A percentile compares a stretch with the other conserved stretches of the same genome.
phyloP scores from a whole-genome alignment of 2,329 filamentous ascomycete species.

The Neospermospora avenae region DNA sequence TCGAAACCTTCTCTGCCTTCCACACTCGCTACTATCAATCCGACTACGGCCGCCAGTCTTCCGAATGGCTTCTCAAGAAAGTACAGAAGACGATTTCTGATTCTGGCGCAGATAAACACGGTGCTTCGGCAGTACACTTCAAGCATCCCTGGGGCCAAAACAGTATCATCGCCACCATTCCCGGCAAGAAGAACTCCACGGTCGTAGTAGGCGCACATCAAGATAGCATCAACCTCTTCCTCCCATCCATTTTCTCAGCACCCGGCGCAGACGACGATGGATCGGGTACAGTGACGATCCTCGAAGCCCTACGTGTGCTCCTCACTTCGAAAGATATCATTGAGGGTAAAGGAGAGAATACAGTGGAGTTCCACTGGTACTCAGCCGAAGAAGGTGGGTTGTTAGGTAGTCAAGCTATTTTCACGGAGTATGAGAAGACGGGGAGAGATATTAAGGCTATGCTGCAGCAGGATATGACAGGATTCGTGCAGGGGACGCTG shows the following conservation, averaged over 20 bases:
- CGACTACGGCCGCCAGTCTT: constrained; percentile 75
- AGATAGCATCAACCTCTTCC: constrained; percentile 90
- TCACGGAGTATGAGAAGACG: constrained; percentile 71
- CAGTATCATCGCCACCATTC: constrained; percentile 88
- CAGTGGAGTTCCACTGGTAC: constrained; percentile 96
- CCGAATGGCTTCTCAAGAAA: constrained; percentile 77
- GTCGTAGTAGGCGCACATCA: constrained; percentile 89
- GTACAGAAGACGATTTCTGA: constrained; percentile 69
- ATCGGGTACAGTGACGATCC: constrained; percentile 87
- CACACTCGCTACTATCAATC: constrained; percentile 82
- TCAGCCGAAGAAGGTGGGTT: constrained; percentile 86
- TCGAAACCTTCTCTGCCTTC: constrained; percentile 75
- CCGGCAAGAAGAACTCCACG: constrained; percentile 79
- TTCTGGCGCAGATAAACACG: constrained; percentile 64
- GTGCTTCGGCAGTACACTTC: constrained; percentile 71
- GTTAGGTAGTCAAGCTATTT: constrained; percentile 86
- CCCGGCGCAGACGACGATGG: constrained; percentile 96
- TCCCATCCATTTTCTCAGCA: constrained; percentile 78
- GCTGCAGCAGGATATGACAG: constrained; percentile 98
- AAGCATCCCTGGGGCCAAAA: constrained; percentile 83
- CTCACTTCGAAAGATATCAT: constrained; percentile 69
- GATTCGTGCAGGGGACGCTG: constrained; percentile 77
- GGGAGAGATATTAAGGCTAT: constrained; percentile 84
- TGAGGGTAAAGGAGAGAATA: constrained; percentile 72
- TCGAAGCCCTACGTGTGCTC: constrained; percentile 83